phyloP scores from a whole-genome alignment of 495 filamentous ascomycete genomes.

The Talaromyces proteolyticus region DNA sequence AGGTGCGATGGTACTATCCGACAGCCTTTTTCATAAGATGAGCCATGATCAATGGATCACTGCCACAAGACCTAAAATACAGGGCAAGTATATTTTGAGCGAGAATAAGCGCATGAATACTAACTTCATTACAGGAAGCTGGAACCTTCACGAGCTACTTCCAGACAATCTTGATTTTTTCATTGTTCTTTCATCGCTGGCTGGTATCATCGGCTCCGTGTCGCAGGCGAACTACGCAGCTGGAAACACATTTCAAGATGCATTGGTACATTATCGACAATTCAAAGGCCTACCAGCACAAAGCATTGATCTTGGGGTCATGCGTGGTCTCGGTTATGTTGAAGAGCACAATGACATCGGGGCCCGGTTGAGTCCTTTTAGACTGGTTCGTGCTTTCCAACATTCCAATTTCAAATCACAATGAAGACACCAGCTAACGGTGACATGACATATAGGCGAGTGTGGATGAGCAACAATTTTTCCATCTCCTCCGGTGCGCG shows the following conservation, averaged over 20 bases:
- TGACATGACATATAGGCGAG: too few relatives aligned
- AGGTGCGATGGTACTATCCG: constrained; percentile 9
- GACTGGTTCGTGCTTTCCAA: too few relatives aligned
- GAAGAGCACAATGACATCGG: too few relatives aligned
- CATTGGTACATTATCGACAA: constrained; percentile 15
- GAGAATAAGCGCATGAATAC: too few relatives aligned
- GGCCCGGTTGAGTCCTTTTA: too few relatives aligned
- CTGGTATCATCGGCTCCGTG: constrained; percentile 15
- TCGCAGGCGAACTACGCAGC: constrained; percentile 26
- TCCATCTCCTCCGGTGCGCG: too few relatives aligned
- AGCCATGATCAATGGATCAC: constrained; percentile 11
- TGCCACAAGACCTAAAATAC: constrained; percentile 36
- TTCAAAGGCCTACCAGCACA: constrained; percentile 9
- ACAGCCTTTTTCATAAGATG: constrained; percentile 31
- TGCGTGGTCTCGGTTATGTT: too few relatives aligned
- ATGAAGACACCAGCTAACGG: too few relatives aligned
- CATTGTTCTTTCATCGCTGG: not conserved
- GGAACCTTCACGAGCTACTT: constrained; percentile 20
- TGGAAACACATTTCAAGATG: constrained; percentile 21
- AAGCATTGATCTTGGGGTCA: constrained; percentile 18
- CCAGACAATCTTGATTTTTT: constrained; percentile 14
- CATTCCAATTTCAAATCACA: too few relatives aligned
- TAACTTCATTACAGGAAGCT: constrained; percentile 33
- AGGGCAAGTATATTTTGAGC: too few relatives aligned
- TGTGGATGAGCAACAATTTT: too few relatives aligned